These are phyloP conservation scores for Fusarium sterilihyphosum DNA, from an alignment of 2,329 filamentous ascomycete genomes.

Conservation along the genomic window DNA sequence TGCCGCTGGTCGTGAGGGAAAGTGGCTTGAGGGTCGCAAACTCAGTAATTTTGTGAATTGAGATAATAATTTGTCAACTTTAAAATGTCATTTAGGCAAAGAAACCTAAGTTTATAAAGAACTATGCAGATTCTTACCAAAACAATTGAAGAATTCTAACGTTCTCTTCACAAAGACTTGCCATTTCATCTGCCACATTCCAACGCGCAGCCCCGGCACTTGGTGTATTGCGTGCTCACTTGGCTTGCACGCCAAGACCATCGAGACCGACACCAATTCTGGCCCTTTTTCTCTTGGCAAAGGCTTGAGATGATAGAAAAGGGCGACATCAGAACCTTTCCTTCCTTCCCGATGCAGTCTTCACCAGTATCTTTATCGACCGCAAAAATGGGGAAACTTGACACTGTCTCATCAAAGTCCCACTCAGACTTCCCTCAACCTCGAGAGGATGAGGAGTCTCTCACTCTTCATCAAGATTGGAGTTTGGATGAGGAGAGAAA, in stretches of 20 bases:
- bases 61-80: not conserved
- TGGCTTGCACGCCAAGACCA: conserved; percentile 29
- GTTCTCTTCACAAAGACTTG: not conserved
- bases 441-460: conserved; percentile 45
- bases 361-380: not conserved
- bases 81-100: not conserved
- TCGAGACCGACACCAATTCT: conserved; percentile 2
- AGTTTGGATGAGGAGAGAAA: conserved; percentile 48
- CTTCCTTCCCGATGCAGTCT: not conserved
- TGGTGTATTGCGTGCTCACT: conserved; percentile 40
- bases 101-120: too few relatives aligned
- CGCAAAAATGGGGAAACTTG: conserved; percentile 30
- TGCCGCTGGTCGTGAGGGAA: not conserved
- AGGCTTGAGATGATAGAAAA: conserved; percentile 14
- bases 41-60: not conserved
- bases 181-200: not conserved
- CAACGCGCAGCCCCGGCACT: conserved; percentile 3
- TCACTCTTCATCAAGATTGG: conserved; percentile 48
- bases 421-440: conserved; percentile 19
- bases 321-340: not conserved
- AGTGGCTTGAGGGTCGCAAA: not conserved
- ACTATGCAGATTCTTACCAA: rapidly evolving
- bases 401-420: conserved; percentile 17
- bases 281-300: not conserved
- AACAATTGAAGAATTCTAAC: rapidly evolving